Evolutionary conservation across 805 yeast genomes (phyloP), one percentile per base, ranked within the genome.

Genomic region (Yarrowia sp.): DNA sequence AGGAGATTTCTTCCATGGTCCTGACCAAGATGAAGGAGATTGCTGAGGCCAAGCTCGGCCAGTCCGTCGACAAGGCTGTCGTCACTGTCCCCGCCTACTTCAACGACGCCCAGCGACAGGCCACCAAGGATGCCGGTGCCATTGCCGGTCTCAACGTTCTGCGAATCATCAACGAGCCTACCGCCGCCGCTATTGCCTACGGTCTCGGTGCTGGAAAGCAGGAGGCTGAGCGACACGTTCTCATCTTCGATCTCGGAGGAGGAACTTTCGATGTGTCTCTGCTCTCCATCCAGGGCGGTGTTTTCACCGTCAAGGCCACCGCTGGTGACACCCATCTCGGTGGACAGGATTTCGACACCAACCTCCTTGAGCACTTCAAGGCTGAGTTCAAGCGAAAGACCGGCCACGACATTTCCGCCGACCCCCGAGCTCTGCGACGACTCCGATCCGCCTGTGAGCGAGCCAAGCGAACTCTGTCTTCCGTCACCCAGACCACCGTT

Each of bases 291-390:
- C 93, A 92, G 78, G 97, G 93, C 75, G 97, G 97, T 87, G 92
- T 91, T 76, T 91, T 91, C 84, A 92, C 92, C 77, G 97, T 91
- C 75, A 91, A 91, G 85, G 96, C 97, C 73, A 91, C 97, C 72
- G 96, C 97, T 75, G 98, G 98, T 90, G 97, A 92, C 84, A 92
- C 98, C 74, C 98, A 92, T 83, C 88, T 92, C 83, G 98, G 98
- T 86, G 98, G 98, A 86, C 97, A 92, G 85, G 98, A 92, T 83
- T 92, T 92, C 81, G 98, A 92, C 83, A 88, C 92, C 84, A 90
- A 92, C 88, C 84, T 93, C 78, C 89, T 92, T 73, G 93, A 86
- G 81, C 90, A 86, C 85, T 93, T 93, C 87, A 86, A 87, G 82
- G 84, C 86, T 74, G 98, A 92, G 78, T 93, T 93, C 91, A 86